Evolutionary conservation across 2,329 filamentous ascomycete genomes (phyloP).

Genomic region (Pseudopithomyces maydicus): DNA sequence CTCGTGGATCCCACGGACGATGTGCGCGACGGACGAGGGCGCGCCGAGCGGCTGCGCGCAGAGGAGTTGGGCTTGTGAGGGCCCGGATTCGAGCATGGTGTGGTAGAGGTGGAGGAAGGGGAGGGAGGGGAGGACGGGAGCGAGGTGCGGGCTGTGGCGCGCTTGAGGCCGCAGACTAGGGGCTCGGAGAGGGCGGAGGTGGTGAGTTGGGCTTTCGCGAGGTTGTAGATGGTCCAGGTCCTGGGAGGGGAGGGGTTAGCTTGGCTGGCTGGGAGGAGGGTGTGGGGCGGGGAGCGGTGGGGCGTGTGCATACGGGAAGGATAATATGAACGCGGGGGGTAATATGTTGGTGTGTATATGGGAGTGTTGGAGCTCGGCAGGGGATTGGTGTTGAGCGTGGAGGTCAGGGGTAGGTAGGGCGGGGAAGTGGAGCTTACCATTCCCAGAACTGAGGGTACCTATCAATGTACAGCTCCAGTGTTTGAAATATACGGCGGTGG

Average conservation of each 20-base stretch:
- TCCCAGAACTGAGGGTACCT: slow-evolving; percentile 5
- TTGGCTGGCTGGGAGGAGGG: too few relatives aligned
- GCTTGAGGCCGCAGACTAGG: slow-evolving; percentile 1
- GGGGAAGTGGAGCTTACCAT: neutral
- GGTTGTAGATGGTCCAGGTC: slow-evolving; percentile 4
- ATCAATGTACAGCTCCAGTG: slow-evolving; percentile 4
- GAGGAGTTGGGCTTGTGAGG: neutral
- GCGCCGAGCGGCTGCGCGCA: neutral
- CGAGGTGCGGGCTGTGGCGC: neutral
- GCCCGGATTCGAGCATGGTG: slow-evolving; percentile 4
- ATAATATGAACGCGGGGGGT: too few relatives aligned
- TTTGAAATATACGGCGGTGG: slow-evolving; percentile 6
- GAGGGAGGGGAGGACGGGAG: neutral
- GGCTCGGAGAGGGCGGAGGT: neutral
- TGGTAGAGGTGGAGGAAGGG: slow-evolving; percentile 6
- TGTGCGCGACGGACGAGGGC: neutral
- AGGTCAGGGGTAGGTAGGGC: too few relatives aligned
- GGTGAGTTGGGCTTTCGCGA: neutral
- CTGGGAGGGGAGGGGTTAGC: too few relatives aligned
- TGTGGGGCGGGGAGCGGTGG: too few relatives aligned
- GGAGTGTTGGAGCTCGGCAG: too few relatives aligned
- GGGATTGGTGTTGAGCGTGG: too few relatives aligned
- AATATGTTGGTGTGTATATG: too few relatives aligned
- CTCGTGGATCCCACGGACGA: neutral
- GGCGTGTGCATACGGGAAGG: too few relatives aligned